Evolutionary conservation across 148 eudicot species (phyloP), one percentile per base, ranked within the genome.

Genomic region (Vaccinium corymbosum): DNA sequence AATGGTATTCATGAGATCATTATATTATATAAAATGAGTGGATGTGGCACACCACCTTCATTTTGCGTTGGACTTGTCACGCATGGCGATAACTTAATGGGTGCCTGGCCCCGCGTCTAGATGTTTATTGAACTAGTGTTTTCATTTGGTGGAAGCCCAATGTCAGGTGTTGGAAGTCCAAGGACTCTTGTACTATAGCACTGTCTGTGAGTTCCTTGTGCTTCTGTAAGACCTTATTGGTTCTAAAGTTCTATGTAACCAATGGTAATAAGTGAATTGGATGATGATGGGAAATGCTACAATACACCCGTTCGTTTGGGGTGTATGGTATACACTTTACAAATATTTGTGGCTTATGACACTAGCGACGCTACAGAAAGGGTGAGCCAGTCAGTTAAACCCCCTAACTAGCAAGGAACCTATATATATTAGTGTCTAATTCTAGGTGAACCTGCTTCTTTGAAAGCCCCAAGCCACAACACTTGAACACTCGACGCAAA

Each of bases 1-100:
- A 87, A 76, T 86, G 90, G 95, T 92, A 89, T 82, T 48, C 93
- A 29, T 78, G 42, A 77, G 32, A 50, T 38, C 61, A 4, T 27
- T 27, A 29, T 27, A 14, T 15, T n/a, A 62, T 62, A n/a, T 19
- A 25, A 20, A 48, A 20, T n/a, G 4, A 13, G 52, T 76, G 79
- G 22, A 10, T 75, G 27, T 49, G 27, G 79, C 16, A 76, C 14
- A 49, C 55, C 22, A n/a, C 56, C 56, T 76, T 76, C 79, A 48
- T 76, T 49, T 49, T 76, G 17, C 56, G n/a, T 76, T 76, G 25
- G 79, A 20, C 79, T 76, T 49, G 55, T 49, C 17, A n/a, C 16
- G 15, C 79, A 48, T 49, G 80, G 80, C 32, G 61, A 4, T 76
- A 76, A 25, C 57, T 49, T 20, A 49, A 51, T 50, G 19, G 56